These are phyloP conservation scores for Alternaria brassicae DNA, from an alignment of 2,329 filamentous ascomycete genomes.

Conservation along the genomic window DNA sequence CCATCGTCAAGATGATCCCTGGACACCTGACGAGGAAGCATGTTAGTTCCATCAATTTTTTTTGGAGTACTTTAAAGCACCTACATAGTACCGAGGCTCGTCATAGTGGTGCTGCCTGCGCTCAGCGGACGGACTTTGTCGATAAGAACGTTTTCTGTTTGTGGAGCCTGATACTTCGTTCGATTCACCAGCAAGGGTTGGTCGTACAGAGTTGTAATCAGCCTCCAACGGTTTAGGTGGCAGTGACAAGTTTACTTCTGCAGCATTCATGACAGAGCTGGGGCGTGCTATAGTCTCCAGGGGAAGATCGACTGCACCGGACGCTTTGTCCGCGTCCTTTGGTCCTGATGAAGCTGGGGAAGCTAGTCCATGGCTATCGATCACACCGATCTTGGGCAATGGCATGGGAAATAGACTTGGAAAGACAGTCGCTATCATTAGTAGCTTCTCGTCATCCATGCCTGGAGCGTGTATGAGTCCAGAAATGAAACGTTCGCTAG, in stretches of 20 bases:
- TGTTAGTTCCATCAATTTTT: conserved; percentile 25
- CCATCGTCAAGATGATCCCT: conserved; percentile 41
- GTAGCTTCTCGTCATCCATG: conserved; percentile 64
- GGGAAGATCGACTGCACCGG: conserved; percentile 24
- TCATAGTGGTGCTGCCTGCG: conserved; percentile 39
- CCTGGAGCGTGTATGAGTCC: conserved; percentile 60
- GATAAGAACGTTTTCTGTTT: conserved; percentile 33
- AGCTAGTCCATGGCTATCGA: conserved; percentile 39
- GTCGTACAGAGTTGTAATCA: conserved; percentile 58
- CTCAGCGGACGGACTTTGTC: conserved; percentile 36
- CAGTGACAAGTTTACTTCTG: conserved; percentile 43
- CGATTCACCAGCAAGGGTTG: conserved; percentile 34
- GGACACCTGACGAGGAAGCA: conserved; percentile 27
- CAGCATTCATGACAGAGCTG: conserved; percentile 26
- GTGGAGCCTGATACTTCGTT: conserved; percentile 23
- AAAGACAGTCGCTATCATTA: conserved; percentile 60
- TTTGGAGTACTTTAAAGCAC: conserved; percentile 20
- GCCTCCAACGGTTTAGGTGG: conserved; percentile 51
- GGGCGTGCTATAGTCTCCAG: conserved; percentile 30
- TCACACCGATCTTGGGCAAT: conserved; percentile 52
- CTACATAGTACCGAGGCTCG: conserved; percentile 47
- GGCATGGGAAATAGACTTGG: conserved; percentile 54
- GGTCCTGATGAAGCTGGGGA: conserved; percentile 40
- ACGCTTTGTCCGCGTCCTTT: conserved; percentile 40
- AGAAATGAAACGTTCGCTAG: conserved; percentile 58